phyloP scores from a whole-genome alignment of 306 rosid genomes.

The Cicer bijugum region DNA sequence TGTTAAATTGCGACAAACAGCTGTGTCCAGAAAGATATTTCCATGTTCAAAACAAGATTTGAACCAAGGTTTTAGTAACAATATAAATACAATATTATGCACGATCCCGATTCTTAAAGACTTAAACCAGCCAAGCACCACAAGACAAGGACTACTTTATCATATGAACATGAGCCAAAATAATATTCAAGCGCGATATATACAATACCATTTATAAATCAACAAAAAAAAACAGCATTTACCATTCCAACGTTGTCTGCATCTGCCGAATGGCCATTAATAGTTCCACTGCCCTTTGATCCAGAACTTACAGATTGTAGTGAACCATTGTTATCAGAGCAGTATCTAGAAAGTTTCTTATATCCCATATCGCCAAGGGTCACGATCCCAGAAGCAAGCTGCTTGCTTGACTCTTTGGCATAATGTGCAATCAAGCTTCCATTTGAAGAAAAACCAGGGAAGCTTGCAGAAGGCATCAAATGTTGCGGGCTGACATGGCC shows the following conservation, averaged over 20 bases:
- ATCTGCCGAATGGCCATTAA: constrained; percentile 66
- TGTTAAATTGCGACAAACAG: constrained; percentile 20
- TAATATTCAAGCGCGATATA: not conserved
- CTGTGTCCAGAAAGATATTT: constrained; percentile 12
- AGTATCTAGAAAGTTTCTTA: constrained; percentile 85
- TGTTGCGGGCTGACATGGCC: constrained; percentile 83
- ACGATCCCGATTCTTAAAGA: not conserved
- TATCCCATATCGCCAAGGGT: constrained; percentile 93
- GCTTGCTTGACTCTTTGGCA: constrained; percentile 97
- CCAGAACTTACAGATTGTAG: constrained; percentile 59
- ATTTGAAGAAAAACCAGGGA: constrained; percentile 75
- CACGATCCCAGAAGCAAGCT: constrained; percentile 87
- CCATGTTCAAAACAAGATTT: not conserved
- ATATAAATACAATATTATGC: not conserved
- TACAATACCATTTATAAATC: constrained; percentile 26
- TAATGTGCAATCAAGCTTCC: constrained; percentile 92
- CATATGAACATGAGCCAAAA: constrained; percentile 8
- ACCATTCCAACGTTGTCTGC: constrained; percentile 86
- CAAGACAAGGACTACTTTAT: not conserved
- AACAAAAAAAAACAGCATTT: constrained; percentile 43
- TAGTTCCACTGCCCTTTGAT: constrained; percentile 62
- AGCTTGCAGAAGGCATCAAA: constrained; percentile 69
- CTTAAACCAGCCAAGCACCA: constrained; percentile 15
- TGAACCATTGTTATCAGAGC: constrained; percentile 69
- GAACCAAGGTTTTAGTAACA: constrained; percentile 23